Evolutionary conservation across 2,329 filamentous ascomycete genomes (phyloP).

Genomic region (Dactylellina cionopaga): DNA sequence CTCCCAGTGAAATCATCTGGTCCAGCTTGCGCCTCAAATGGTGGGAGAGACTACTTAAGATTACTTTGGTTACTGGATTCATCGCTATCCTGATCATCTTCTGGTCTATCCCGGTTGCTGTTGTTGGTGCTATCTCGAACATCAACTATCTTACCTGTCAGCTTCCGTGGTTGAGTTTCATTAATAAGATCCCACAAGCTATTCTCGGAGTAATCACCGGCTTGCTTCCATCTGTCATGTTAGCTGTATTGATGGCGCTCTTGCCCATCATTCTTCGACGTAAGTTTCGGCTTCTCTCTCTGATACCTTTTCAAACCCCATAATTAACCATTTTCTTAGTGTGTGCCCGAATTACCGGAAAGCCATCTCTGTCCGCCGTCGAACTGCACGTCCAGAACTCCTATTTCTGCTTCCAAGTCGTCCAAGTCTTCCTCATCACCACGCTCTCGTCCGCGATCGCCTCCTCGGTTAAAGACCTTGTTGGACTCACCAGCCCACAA

Average conservation of each 20-base stretch:
- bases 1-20: constrained; percentile 88
- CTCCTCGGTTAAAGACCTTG: constrained; percentile 69
- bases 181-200: constrained; percentile 74
- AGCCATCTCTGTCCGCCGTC: constrained; percentile 79
- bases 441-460: constrained; percentile 84
- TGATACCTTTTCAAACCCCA: neutral
- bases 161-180: constrained; percentile 77
- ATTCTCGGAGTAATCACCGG: constrained; percentile 86
- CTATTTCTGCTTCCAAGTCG: constrained; percentile 89
- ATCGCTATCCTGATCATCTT: constrained; percentile 84
- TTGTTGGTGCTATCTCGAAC: constrained; percentile 88
- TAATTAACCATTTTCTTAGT: constrained; percentile 66
- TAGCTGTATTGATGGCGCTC: constrained; percentile 85
- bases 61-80: constrained; percentile 75
- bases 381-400: constrained; percentile 90
- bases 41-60: constrained; percentile 83
- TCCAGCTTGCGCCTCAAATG: constrained; percentile 81
- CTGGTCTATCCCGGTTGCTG: constrained; percentile 80
- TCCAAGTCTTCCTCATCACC: constrained; percentile 90
- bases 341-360: constrained; percentile 77
- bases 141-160: constrained; percentile 73
- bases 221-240: constrained; percentile 79
- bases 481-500: constrained; percentile 70
- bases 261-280: constrained; percentile 83
- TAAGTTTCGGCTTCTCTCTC: constrained; percentile 60